Percentiles rank a stretch among this genome's conserved stretches.
Evolutionary conservation across 352 stramenopile species (phyloP).

Genomic region (Saprolegnia parasitica): DNA sequence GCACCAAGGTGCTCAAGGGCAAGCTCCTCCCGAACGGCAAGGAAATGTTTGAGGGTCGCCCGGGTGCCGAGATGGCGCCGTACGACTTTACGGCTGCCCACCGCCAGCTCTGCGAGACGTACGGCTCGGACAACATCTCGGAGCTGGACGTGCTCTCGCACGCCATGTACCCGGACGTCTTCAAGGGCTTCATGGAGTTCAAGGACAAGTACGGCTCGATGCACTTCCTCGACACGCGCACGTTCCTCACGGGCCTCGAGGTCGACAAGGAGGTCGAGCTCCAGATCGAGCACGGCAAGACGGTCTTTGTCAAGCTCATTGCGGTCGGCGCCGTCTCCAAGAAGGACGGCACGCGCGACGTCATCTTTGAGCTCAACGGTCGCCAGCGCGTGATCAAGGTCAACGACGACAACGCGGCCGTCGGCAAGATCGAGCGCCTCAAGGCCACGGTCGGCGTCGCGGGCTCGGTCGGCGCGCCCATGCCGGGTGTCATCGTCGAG

Average conservation of each 20-base stretch:
- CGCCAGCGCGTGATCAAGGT: conserved; percentile 88
- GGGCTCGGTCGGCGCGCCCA: conserved; percentile 92
- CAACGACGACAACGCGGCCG: conserved; percentile 82
- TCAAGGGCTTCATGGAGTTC: conserved; percentile 78
- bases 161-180: conserved; percentile 89
- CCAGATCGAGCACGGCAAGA: conserved; percentile 94
- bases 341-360: conserved; percentile 86
- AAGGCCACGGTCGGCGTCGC: conserved; percentile 79
- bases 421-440: conserved; percentile 53
- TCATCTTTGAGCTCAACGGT: conserved; percentile 98
- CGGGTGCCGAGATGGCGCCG: conserved; percentile 90
- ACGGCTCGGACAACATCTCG: conserved; percentile 84
- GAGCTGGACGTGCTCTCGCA: conserved; percentile 95
- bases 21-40: conserved; percentile 85
- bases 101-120: conserved; percentile 82
- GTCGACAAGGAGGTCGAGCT: conserved; percentile 73
- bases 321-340: conserved; percentile 85
- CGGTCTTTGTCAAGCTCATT: conserved; percentile 94
- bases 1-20: conserved; percentile 92
- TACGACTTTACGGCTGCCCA: conserved; percentile 92
- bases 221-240: conserved; percentile 80
- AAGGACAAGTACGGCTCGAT: conserved; percentile 81
- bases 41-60: conserved; percentile 90
- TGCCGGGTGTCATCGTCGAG: conserved; percentile 96
- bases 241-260: conserved; percentile 68